Base-by-base conservation (phyloP, 176 grass and related monocot species). In the Leersia perrieri region DNA sequence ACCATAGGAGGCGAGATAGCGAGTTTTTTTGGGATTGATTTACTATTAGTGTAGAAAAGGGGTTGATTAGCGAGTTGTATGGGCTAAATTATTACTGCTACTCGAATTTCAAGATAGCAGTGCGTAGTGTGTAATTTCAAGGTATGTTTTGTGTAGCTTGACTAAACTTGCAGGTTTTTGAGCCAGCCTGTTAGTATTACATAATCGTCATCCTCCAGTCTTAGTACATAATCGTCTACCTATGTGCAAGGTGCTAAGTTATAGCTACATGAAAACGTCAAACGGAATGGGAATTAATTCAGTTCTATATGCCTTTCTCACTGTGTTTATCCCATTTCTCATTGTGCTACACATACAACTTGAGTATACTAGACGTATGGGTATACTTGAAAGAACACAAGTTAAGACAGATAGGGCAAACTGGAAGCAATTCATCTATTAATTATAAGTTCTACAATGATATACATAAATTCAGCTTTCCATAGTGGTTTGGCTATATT, bases 381-480 rank as follows among this genome's bases (percentile, higher is more conserved):
- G n/a, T n/a, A n/a, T 44, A 44, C 12, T 15, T 44, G 0, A 7
- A 53, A 6, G 20, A 53, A 53, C 5, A n/a, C 18, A 16, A 53
- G 5, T 0, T 58, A 25, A 58, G 1, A 44, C 2, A 40, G 65
- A 77, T 5, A 32, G 40, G 14, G 47, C 31, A 11, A 75, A 66
- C 41, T 27, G 38, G 49, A 76, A 62, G 63, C 78, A 82, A 76
- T 81, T 63, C 78, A 87, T 51, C 78, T 82, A 68, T 76, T 57
- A 76, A 76, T 61, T 60, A 27, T 81, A 68, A 36, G 78, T 60
- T 87, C 80, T 81, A 75, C 62, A 66, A 69, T 70, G 78, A 68
- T 82, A 45, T 87, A 87, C 85, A 87, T 87, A 70, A 76, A 76
- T 81, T 76, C 30, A 81, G 78, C 36, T 81, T 66, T 33, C 36